phyloP scores from a whole-genome alignment of 2,329 filamentous ascomycete species.

The Aspergillus ustus region DNA sequence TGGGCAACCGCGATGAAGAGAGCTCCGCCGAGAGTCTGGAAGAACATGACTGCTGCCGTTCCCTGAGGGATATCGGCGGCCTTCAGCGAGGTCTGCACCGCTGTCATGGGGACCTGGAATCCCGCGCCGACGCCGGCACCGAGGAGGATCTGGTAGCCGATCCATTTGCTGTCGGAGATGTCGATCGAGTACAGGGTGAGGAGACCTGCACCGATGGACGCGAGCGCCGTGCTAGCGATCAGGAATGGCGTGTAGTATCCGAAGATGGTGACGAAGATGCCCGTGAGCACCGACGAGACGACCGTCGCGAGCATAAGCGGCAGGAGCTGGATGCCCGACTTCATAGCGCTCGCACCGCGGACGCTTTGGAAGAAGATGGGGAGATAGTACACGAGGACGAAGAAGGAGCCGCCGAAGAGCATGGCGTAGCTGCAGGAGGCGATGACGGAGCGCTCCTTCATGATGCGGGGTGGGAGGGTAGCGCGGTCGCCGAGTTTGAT shows the following conservation, averaged over 20 bases:
- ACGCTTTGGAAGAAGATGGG: constrained; percentile 26
- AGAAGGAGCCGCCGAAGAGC: constrained; percentile 16
- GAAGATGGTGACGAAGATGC: constrained; percentile 13
- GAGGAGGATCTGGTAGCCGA: constrained; percentile 42
- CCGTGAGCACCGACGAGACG: constrained; percentile 10
- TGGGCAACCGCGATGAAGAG: constrained; percentile 58
- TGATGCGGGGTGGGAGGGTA: constrained; percentile 15
- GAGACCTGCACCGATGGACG: constrained; percentile 47
- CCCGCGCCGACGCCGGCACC: constrained; percentile 42
- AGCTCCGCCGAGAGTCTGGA: constrained; percentile 44
- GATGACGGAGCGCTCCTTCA: constrained; percentile 14
- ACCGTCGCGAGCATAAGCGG: constrained; percentile 19
- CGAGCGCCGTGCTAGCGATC: constrained; percentile 39
- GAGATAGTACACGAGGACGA: constrained; percentile 23
- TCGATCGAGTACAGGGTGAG: constrained; percentile 43
- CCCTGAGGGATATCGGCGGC: constrained; percentile 40
- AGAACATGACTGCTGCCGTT: constrained; percentile 43
- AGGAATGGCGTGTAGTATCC: constrained; percentile 36
- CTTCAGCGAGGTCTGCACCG: constrained; percentile 41
- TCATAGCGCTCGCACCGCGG: constrained; percentile 16
- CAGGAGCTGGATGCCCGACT: constrained; percentile 21
- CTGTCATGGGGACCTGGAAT: constrained; percentile 43
- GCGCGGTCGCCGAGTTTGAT: constrained; percentile 17
- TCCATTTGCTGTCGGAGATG: constrained; percentile 43
- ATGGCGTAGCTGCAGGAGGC: constrained; percentile 2